Percentiles rank a stretch among this genome's conserved stretches.
Conservation (phyloP, 257 asterid species). For the Lavandula angustifolia region DNA sequence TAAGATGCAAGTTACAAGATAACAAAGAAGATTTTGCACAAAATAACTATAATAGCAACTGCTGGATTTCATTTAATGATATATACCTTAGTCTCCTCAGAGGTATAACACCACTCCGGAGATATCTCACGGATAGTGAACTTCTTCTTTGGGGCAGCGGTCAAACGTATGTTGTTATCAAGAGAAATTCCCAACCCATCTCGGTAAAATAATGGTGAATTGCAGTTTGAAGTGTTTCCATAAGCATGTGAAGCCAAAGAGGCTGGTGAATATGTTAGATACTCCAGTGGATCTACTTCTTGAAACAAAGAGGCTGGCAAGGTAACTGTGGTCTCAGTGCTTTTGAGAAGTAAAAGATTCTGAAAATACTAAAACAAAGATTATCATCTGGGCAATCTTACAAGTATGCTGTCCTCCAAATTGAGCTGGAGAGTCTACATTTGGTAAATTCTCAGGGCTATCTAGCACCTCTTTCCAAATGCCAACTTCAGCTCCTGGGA, state of each 20-base stretch:
- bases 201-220: constrained; percentile 54
- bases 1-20: not conserved
- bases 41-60: constrained; percentile 22
- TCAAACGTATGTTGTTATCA: constrained; percentile 52
- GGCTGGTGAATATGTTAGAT: constrained; percentile 47
- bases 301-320: constrained; percentile 49
- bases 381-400: constrained; percentile 39
- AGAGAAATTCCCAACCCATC: constrained; percentile 48
- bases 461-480: constrained; percentile 61
- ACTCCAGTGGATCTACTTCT: constrained; percentile 43
- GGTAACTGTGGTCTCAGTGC: constrained; percentile 31
- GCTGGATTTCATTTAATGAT: constrained; percentile 7
- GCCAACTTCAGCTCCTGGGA: constrained; percentile 43
- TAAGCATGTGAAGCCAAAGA: constrained; percentile 33
- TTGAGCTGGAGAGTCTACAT: constrained; percentile 41
- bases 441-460: constrained; percentile 42
- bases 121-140: constrained; percentile 77
- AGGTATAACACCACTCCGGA: constrained; percentile 90
- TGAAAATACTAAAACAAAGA: constrained; percentile 16
- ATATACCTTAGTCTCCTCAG: constrained; percentile 80
- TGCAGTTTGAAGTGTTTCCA: constrained; percentile 42
- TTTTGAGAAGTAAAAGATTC: constrained; percentile 23
- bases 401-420: constrained; percentile 46
- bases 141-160: constrained; percentile 68
- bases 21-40: not conserved